A percentile compares a stretch with the other conserved stretches of the same genome.
phyloP scores from a whole-genome alignment of 148 eudicot species.

The Pharnaceum exiguum region DNA sequence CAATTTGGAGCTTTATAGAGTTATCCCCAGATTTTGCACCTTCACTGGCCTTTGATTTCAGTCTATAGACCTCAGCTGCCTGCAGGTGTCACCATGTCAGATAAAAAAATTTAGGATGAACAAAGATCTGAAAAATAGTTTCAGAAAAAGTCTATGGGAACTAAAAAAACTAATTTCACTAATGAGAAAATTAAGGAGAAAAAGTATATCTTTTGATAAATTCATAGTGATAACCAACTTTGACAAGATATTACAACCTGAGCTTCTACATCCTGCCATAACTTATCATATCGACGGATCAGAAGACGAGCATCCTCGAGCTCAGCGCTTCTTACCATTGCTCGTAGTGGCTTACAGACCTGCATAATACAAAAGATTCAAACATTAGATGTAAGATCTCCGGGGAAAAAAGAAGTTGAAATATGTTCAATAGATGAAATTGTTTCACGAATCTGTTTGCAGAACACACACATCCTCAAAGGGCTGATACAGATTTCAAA shows the following conservation, averaged over 20 bases:
- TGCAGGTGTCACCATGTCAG: slow-evolving; percentile 43
- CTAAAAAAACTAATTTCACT: neutral
- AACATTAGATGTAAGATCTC: neutral
- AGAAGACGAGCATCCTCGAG: slow-evolving; percentile 88
- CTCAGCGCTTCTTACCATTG: slow-evolving; percentile 57
- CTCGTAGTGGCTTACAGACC: slow-evolving; percentile 65
- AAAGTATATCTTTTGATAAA: neutral
- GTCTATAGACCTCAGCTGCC: slow-evolving; percentile 74
- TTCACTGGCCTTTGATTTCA: slow-evolving; percentile 51
- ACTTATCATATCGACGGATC: slow-evolving; percentile 56
- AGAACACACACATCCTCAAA: too few species aligned
- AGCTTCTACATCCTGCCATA: slow-evolving; percentile 70
- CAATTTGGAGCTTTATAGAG: slow-evolving; percentile 50
- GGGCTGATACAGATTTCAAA: too few species aligned
- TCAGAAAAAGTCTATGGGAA: neutral
- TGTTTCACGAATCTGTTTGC: too few species aligned
- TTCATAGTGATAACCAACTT: neutral
- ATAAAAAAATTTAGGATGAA: slow-evolving; percentile 12
- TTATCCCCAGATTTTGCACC: slow-evolving; percentile 37
- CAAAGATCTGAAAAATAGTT: too few species aligned
- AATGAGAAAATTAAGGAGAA: too few species aligned
- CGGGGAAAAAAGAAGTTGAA: neutral
- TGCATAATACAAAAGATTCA: slow-evolving; percentile 12
- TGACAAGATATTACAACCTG: slow-evolving; percentile 47
- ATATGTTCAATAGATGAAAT: neutral